phyloP scores from a whole-genome alignment of 352 stramenopile genomes.

The Halophytophthora batemanensis region DNA sequence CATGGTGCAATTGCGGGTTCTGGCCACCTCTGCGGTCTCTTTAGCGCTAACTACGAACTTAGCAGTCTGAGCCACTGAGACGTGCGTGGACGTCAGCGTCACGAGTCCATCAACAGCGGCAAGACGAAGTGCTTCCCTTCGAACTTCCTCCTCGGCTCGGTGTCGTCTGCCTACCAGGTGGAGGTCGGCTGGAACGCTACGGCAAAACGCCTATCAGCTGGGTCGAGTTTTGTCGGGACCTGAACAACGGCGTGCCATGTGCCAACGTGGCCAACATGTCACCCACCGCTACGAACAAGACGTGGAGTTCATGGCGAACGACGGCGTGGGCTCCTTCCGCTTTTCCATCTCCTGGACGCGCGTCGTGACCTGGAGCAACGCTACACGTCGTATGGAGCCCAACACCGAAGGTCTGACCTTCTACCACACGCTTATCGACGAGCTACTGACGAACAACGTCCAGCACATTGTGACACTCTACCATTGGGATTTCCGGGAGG shows the following conservation, averaged over 20 bases:
- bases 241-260: conserved; percentile 40
- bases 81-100: too few relatives aligned
- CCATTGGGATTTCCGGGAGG: conserved; percentile 91
- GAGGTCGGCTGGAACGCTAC: conserved; percentile 79
- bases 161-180: conserved; percentile 88
- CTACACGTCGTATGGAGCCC: conserved; percentile 32
- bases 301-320: conserved; percentile 80
- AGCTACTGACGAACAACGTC: conserved; percentile 57
- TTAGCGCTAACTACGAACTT: too few relatives aligned
- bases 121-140: conserved; percentile 49
- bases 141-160: conserved; percentile 77
- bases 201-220: conserved; percentile 78
- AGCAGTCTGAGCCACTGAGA: too few relatives aligned
- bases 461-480: conserved; percentile 89
- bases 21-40: too few relatives aligned
- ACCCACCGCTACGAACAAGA: conserved; percentile 80
- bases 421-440: conserved; percentile 88
- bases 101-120: too few relatives aligned
- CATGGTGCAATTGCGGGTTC: too few relatives aligned
- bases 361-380: conserved; percentile 73
- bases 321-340: conserved; percentile 85
- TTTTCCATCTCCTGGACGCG: conserved; percentile 91
- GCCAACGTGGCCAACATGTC: conserved; percentile 89
- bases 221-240: conserved; percentile 80
- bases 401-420: conserved; percentile 84